phyloP scores from a whole-genome alignment of 345 rosid species.

The rapeseed (Brassica napus) region Da-Ae NC_063436.1:16263001-16263500 shows the following conservation, averaged over 20 bases:
- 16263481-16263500: conserved; percentile 63
- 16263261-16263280: conserved; percentile 48
- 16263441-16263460: conserved; percentile 57
- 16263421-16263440: conserved; percentile 55
- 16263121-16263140: conserved; percentile 58
- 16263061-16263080: conserved; percentile 46
- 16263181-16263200: background rate
- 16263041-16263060: conserved; percentile 50
- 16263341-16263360: conserved; percentile 11
- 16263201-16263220: conserved; percentile 49
- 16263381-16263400: conserved; percentile 25
- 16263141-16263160: conserved; percentile 1
- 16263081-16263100: conserved; percentile 44
- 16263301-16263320: conserved; percentile 40
- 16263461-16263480: conserved; percentile 71
- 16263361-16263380: conserved; percentile 3
- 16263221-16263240: conserved; percentile 47
- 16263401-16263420: conserved; percentile 62
- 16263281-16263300: conserved; percentile 50
- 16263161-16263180: conserved; percentile 7
- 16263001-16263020: conserved; percentile 57
- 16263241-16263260: conserved; percentile 56
- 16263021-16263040: conserved; percentile 48
- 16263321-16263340: background rate
- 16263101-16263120: conserved; percentile 55